Percentiles rank a stretch among this genome's conserved stretches.
These are phyloP conservation scores for Serendipita sp. DNA, from an alignment of 768 basidiomycete species.

Conservation along the genomic window DNA sequence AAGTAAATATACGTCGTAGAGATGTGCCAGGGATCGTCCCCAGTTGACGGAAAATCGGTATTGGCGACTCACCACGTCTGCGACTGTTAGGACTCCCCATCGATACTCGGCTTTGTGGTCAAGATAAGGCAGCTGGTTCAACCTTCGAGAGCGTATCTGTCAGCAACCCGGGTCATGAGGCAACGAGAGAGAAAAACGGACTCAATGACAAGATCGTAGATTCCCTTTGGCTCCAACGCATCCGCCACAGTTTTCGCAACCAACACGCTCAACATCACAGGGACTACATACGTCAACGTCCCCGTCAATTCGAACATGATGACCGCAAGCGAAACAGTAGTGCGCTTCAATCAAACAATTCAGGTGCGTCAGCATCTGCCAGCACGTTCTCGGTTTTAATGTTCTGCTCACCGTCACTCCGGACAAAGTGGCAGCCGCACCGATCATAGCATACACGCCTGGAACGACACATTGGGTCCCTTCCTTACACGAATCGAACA, in stretches of 20 bases:
- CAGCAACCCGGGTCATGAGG: background rate
- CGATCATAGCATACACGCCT: constrained; percentile 89
- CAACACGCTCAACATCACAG: constrained; percentile 73
- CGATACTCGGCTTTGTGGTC: constrained; percentile 80
- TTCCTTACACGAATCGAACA: constrained; percentile 53
- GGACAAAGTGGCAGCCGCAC: constrained; percentile 83
- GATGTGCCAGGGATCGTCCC: background rate
- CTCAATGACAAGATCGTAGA: constrained; percentile 94
- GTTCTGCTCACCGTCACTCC: constrained; percentile 67
- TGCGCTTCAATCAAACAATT: constrained; percentile 31
- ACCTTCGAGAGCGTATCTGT: constrained; percentile 19
- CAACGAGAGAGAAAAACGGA: constrained; percentile 14
- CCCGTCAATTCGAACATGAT: constrained; percentile 94
- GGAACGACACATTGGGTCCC: constrained; percentile 67
- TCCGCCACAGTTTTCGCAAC: constrained; percentile 86
- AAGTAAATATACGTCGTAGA: constrained; percentile 4
- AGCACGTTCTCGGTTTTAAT: constrained; percentile 8
- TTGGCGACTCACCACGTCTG: constrained; percentile 48
- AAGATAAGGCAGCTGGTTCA: constrained; percentile 81
- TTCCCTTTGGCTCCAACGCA: constrained; percentile 78
- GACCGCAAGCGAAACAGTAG: constrained; percentile 85
- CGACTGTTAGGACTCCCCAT: constrained; percentile 63
- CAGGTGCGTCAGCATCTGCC: background rate
- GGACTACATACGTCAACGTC: constrained; percentile 80
- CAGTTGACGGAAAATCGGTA: background rate